Evolutionary conservation across 2,329 filamentous ascomycete species (phyloP).

Genomic region (Berkeleyomyces rouxiae): DNA sequence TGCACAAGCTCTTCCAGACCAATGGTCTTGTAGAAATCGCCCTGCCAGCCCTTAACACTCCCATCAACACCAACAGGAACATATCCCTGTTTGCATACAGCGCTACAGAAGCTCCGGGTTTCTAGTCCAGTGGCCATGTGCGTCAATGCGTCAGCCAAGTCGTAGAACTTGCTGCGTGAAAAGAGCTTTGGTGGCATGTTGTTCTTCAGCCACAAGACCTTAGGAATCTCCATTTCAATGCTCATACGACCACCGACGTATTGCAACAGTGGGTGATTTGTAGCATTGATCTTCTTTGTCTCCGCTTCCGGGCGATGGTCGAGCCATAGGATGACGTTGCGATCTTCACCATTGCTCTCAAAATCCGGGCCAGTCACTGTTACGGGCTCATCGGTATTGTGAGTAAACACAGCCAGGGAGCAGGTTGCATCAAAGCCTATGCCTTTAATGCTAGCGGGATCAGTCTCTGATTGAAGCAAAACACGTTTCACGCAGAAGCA

Average conservation of each 20-base stretch:
- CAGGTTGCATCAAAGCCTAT: constrained; percentile 99
- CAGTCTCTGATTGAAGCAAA: constrained; percentile 63
- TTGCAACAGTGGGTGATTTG: constrained; percentile 77
- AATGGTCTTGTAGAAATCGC: constrained; percentile 77
- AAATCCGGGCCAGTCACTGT: constrained; percentile 83
- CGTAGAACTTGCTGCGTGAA: constrained; percentile 89
- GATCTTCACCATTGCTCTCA: constrained; percentile 56
- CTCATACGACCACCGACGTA: constrained; percentile 98
- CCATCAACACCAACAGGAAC: constrained; percentile 95
- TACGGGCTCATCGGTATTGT: constrained; percentile 79
- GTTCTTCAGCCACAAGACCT: constrained; percentile 96
- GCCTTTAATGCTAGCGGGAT: constrained; percentile 60
- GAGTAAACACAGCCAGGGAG: constrained; percentile 77
- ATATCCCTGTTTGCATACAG: constrained; percentile 93
- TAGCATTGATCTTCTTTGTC: constrained; percentile 84
- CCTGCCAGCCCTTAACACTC: constrained; percentile 95
- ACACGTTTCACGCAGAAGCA: constrained; percentile 74
- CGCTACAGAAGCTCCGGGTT: constrained; percentile 84
- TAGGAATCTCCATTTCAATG: constrained; percentile 98
- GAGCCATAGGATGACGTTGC: constrained; percentile 94
- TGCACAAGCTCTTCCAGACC: constrained; percentile 71
- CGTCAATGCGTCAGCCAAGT: constrained; percentile 80
- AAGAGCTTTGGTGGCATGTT: constrained; percentile 90
- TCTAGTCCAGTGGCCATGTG: constrained; percentile 88
- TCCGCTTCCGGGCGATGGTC: constrained; percentile 86